Evolutionary conservation across 495 filamentous ascomycete genomes (phyloP).

Genomic region (Staphylotrichum tortipilum): DNA sequence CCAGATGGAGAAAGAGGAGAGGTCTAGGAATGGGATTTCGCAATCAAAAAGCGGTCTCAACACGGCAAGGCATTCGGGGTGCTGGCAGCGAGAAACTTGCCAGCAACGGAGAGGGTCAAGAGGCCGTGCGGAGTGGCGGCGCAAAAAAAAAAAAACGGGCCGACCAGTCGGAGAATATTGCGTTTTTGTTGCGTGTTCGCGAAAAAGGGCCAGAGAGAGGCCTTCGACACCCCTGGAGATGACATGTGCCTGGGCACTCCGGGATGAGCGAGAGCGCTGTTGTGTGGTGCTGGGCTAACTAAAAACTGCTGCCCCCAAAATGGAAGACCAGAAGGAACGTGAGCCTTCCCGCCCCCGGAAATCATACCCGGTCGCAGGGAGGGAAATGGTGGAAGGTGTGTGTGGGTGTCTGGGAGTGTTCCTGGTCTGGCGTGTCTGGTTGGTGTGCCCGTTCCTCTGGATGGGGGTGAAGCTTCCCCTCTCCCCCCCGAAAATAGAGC

Average conservation of each 20-base stretch:
- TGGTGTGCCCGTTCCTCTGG: too few species aligned
- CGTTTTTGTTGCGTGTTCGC: not conserved
- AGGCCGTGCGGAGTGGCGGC: not conserved
- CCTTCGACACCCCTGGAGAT: not conserved
- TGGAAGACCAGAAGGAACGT: too few species aligned
- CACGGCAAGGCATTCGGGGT: too few species aligned
- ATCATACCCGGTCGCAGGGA: conserved; percentile 4
- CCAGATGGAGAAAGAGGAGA: not conserved
- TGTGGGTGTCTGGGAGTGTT: too few species aligned
- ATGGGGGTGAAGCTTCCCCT: not conserved
- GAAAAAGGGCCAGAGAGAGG: not conserved
- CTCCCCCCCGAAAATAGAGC: conserved; percentile 3
- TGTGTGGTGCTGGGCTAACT: too few species aligned
- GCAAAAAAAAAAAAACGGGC: not conserved
- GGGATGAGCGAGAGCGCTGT: not conserved
- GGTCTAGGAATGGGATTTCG: not conserved
- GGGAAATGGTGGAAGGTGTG: too few species aligned
- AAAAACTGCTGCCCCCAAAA: too few species aligned
- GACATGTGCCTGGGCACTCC: not conserved
- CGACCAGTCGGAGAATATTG: not conserved
- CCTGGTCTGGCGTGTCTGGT: too few species aligned
- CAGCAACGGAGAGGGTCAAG: not conserved
- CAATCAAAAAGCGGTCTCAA: not conserved
- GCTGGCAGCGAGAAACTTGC: too few species aligned
- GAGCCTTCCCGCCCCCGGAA: not conserved